Conservation (phyloP, 108 stramenopile species). For the Stephanodiscus triporus region DNA sequence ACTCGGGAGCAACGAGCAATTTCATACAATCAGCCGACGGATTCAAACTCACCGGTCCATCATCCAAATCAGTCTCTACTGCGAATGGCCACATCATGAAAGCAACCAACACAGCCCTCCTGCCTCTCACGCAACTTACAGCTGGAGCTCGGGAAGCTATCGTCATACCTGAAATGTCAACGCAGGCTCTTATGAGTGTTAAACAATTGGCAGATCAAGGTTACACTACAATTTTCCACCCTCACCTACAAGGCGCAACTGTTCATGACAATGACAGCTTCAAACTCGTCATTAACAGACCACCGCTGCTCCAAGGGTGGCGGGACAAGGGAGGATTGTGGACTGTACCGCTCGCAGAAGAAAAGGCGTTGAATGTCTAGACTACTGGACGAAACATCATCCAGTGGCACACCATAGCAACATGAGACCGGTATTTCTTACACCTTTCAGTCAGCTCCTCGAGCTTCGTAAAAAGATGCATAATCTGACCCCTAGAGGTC, state of each 20-base stretch:
- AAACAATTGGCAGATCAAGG: too few species aligned
- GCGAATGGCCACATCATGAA: neutral
- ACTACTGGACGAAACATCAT: too few species aligned
- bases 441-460: too few species aligned
- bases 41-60: too few species aligned
- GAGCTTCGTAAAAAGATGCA: too few species aligned
- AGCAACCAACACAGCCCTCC: neutral
- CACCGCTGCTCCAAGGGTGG: slow-evolving; percentile 9
- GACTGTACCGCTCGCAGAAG: neutral
- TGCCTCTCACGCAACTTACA: too few species aligned
- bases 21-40: too few species aligned
- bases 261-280: neutral
- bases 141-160: neutral
- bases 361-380: slow-evolving; percentile 1
- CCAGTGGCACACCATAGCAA: too few species aligned
- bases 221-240: slow-evolving; percentile 9
- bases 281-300: neutral
- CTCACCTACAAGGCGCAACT: neutral
- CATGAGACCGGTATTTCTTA: too few species aligned
- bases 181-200: neutral
- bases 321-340: neutral
- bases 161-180: neutral
- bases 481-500: too few species aligned
- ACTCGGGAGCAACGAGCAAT: too few species aligned
- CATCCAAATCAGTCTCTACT: too few species aligned